phyloP scores from a whole-genome alignment of 2,329 filamentous ascomycete species.

The Cercospora sp. region DNA sequence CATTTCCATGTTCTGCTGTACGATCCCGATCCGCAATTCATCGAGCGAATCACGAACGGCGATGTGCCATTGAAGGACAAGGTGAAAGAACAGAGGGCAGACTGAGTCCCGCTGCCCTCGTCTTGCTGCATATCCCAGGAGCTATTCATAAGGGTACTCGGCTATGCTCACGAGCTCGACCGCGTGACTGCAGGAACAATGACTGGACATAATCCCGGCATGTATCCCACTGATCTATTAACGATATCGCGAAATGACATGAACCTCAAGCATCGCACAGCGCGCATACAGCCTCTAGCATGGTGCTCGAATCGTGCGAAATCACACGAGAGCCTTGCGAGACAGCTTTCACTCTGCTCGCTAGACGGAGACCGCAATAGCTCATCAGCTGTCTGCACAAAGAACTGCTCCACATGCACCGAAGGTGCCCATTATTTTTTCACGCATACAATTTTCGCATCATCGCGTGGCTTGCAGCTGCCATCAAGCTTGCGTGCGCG shows the following conservation, averaged over 20 bases:
- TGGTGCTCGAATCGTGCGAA: neutral
- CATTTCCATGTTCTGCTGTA: constrained; percentile 95
- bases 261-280: neutral
- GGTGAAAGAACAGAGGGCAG: constrained; percentile 14
- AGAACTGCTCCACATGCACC: neutral
- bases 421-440: neutral
- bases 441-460: neutral
- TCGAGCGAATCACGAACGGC: constrained; percentile 69
- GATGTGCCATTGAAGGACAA: constrained; percentile 63
- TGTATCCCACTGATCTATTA: neutral
- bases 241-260: neutral
- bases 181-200: neutral
- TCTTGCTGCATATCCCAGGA: neutral
- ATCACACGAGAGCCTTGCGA: no score
- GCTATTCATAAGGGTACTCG: neutral
- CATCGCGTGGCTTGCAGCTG: neutral
- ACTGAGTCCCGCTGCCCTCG: neutral
- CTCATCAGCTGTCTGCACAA: neutral
- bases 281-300: neutral
- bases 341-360: neutral
- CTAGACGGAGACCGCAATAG: neutral
- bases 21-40: constrained; percentile 68
- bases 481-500: neutral
- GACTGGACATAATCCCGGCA: neutral
- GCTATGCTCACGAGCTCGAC: neutral